Base-by-base conservation (phyloP, 202 grass and related monocot genomes). In the Elaeis oleifera region DNA sequence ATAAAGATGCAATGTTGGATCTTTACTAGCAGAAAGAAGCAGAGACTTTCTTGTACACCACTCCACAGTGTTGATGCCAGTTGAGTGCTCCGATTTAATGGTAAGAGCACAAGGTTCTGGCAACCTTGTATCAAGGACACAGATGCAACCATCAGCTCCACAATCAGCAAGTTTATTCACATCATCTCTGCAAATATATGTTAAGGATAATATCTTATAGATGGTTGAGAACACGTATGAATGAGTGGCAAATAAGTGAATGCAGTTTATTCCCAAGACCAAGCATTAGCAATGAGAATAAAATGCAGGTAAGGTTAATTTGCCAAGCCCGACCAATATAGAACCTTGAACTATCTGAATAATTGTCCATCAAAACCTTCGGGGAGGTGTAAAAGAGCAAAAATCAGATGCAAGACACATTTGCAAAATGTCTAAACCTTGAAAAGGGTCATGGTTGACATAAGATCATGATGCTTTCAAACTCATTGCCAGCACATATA, bases 131-230 rank as follows among this genome's bases (percentile, higher is more conserved):
- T 48, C 29, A 5, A 62, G 60, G 32, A 62, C 32, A 20, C 60
- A 62, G n/a, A 62, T 62, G 4, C 60, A 17, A 1, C 60, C 29
- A 44, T 62, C 60, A 48, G 16, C 60, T 48, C 60, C 60, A 44
- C 60, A 62, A 31, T 62, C 60, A 18, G 18, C 60, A 22, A 62
- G 60, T 20, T 22, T 9, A 32, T 49, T 18, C 5, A 44, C 39
- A 21, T n/a, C 6, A n/a, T 62, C 60, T 16, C 60, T 62, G 60
- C 19, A 28, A 26, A 26, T 14, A 23, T 24, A 16, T 58, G 13
- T 24, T 44, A 58, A 24, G 23, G 23, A 58, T 5, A 28, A 58
- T 15, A 58, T 24, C 27, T 58, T 5, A 24, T 19, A 44, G 9
- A 44, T 44, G 36, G 9, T 44, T 44, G 9, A 44, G 36, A 44